A percentile compares a stretch with the other conserved stretches of the same genome.
phyloP scores from a whole-genome alignment of 805 yeast species.

The Nakazawaea wyomingensis region DNA sequence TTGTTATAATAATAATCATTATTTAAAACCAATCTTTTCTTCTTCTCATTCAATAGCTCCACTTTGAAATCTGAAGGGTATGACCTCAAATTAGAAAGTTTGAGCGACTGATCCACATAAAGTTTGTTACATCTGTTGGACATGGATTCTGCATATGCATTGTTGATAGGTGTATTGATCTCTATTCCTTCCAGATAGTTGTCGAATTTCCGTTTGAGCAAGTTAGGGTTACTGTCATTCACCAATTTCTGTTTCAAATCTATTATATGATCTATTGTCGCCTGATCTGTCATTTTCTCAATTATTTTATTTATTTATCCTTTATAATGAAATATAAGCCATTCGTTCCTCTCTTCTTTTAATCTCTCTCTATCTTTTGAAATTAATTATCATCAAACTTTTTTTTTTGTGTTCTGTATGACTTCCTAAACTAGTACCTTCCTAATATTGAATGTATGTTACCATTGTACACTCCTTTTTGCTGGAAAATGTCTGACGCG shows the following conservation, averaged over 20 bases:
- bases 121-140: conserved; percentile 29
- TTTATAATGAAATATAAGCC: too few species aligned
- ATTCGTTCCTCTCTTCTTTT: too few species aligned
- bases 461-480: not conserved
- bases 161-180: conserved; percentile 11
- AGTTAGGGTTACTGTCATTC: not conserved
- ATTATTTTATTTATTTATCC: too few species aligned
- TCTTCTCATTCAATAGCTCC: conserved; percentile 15
- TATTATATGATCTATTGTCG: conserved; percentile 8
- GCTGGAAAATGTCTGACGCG: too few species aligned
- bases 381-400: not conserved
- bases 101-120: conserved; percentile 21
- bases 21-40: conserved; percentile 18
- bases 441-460: too few species aligned
- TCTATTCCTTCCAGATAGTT: conserved; percentile 8
- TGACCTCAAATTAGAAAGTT: conserved; percentile 19
- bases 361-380: not conserved
- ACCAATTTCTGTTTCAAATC: conserved; percentile 7
- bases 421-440: not conserved
- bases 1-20: conserved; percentile 17
- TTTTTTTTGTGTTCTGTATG: not conserved
- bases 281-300: conserved; percentile 5
- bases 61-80: conserved; percentile 17
- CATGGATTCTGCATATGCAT: conserved; percentile 10
- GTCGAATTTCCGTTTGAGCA: not conserved